Evolutionary conservation across 164 flowering plant genomes (phyloP), one percentile per base, ranked within the genome.

Genomic region (Buxus sempervirens): DNA sequence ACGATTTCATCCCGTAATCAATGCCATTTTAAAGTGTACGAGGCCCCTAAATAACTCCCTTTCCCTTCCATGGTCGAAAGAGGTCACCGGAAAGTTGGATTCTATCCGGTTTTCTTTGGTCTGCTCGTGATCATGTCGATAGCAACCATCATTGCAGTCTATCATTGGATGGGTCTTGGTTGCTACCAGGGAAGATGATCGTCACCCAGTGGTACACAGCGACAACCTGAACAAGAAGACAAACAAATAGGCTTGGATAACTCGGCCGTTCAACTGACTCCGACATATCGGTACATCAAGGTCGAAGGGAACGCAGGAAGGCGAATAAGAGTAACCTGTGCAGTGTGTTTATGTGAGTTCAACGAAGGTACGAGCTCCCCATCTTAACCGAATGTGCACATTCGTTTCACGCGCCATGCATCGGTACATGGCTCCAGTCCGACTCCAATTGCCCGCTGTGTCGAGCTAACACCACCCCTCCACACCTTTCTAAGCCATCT

Each of bases 381-480:
- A 71, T 66, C 0, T 64, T 85, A 72, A 86, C 88, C 2, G 75
- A 75, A 28, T 85, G 88, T 58, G 9, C 19, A 65, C 88, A 85
- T 71, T 71, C 81, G 1, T 85, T 73, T 41, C 88, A 85, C 48
- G 81, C 68, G 4, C 74, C 69, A 0, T 85, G 88, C 61, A 81
- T 85, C 10, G 86, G 81, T 51, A 79, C 77, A 81, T 82, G 88
- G 88, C 81, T 85, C 4, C 59, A 62, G 59, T 78, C 86, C 0
- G 86, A 85, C 41, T n/a, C 75, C 0, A 78, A 57, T 64, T 84
- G 87, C 60, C 87, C 87, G 0, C 38, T 80, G 58, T 84, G 85
- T 28, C 74, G 87, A 0, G n/a, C 84, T 24, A 65, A 64, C 19
- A 66, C 79, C 60, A 58, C 68, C 59, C 63, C 72, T 38, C 28